Base-by-base conservation (phyloP, 306 rosid species). In the Pyrus pyrifolia region DNA sequence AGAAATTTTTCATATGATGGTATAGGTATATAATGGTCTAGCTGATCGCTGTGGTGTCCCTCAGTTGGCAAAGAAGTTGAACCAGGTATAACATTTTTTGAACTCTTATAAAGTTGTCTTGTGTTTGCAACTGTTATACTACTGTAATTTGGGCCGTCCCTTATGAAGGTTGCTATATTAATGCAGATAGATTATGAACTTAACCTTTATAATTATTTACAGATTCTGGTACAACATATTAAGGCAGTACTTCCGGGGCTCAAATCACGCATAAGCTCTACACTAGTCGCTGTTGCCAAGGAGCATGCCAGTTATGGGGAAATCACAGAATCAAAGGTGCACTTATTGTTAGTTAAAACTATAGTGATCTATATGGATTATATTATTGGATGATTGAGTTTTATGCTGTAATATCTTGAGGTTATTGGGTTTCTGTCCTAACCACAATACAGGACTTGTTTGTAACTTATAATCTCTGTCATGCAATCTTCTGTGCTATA, bases 261-360 rank as follows among this genome's bases (percentile, higher is more conserved):
- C 74, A 91, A 91, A 82, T 96, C 98, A 76, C 97, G 96, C 66
- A 92, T 96, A 83, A 96, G 93, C 85, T 81, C 89, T 73, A 87
- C 94, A 30, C 77, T 96, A 53, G 91, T 92, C 60, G 62, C 93
- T 81, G 93, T 91, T 83, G 99, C 99, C 30, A 96, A 96, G 89
- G 98, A 96, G 85, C 97, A 91, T 64, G 93, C 93, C 70, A 89
- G 96, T 86, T 96, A 91, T 80, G 99, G 99, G 63, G 99, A 92
- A 80, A 91, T 96, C 85, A 88, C 97, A 0, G 99, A 96, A 80
- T 89, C 97, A 75, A 96, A 92, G 97, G 99, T 82, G 82, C 78
- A 83, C 30, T 27, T 74, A 11, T 59, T 72, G 77, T 18, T 45
- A 38, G 21, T 68, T 30, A 68, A 51, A 70, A 27, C 6, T 8